Evolutionary conservation across 768 basidiomycete genomes (phyloP).

Genomic region (Porpolomopsis calyptriformis): DNA sequence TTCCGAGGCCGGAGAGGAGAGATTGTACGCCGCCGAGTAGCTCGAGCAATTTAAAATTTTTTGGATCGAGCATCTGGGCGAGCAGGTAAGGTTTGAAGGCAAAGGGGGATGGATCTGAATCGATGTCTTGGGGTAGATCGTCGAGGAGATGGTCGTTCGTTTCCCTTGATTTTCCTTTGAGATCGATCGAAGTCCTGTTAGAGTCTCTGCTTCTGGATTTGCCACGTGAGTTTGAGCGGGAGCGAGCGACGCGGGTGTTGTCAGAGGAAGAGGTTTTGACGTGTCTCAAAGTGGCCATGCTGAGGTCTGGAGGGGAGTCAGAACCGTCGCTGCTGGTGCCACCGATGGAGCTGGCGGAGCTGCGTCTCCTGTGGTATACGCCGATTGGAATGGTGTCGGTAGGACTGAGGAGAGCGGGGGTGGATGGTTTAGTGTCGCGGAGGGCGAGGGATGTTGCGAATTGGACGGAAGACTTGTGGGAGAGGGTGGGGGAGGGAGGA

Average conservation of each 20-base stretch:
- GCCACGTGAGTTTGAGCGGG: background rate
- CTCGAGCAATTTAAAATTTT: conserved; percentile 55
- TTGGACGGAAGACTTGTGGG: background rate
- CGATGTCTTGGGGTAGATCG: conserved; percentile 25
- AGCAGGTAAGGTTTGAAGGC: conserved; percentile 60
- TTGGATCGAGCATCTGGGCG: conserved; percentile 85
- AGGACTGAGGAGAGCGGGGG: background rate
- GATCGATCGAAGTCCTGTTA: background rate
- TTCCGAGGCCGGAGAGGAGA: conserved; percentile 66
- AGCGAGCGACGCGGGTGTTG: background rate
- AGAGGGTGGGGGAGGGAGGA: background rate
- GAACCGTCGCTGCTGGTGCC: background rate
- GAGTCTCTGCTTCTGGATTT: background rate
- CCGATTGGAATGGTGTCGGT: background rate
- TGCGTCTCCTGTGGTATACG: background rate
- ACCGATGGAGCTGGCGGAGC: background rate
- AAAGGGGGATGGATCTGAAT: conserved; percentile 60
- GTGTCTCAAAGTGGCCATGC: background rate
- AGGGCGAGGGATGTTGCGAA: background rate
- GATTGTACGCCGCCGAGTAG: conserved; percentile 60
- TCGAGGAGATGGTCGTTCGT: background rate
- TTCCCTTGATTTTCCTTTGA: background rate
- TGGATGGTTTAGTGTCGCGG: background rate
- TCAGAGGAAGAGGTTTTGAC: background rate
- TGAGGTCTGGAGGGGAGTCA: background rate